A percentile compares a stretch with the other conserved stretches of the same genome.
phyloP scores from a whole-genome alignment of 139 green algal species.

The Edaphochlamys debaryana region DNA sequence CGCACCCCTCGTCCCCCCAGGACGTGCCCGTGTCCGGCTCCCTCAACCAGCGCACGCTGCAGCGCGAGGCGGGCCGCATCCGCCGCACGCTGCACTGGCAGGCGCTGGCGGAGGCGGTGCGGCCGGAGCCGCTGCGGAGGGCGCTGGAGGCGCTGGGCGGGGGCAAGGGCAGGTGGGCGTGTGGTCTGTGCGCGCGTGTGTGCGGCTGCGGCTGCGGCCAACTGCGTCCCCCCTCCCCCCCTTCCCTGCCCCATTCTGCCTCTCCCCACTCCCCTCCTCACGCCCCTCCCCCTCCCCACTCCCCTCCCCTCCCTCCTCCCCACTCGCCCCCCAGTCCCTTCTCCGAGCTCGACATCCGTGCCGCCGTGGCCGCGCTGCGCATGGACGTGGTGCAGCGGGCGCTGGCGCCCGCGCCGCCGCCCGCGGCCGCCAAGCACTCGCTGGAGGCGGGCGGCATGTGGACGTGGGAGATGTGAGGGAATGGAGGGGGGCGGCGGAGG shows the following conservation, averaged over 20 bases:
- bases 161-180: conserved; percentile 3
- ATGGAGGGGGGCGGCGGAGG: too few species aligned
- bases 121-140: conserved; percentile 1
- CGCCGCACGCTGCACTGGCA: conserved; percentile 27
- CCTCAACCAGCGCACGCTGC: conserved; percentile 2
- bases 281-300: not conserved
- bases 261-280: too few species aligned
- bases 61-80: not conserved
- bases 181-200: too few species aligned
- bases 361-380: conserved; percentile 5
- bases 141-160: conserved; percentile 6
- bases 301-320: not conserved
- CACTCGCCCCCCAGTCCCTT: not conserved
- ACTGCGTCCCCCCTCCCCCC: not conserved
- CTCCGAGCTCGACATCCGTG: conserved; percentile 13
- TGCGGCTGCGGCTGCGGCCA: too few species aligned
- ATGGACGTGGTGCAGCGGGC: not conserved
- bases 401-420: not conserved
- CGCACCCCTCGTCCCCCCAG: too few species aligned
- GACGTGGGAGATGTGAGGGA: conserved; percentile 28
- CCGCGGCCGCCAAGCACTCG: not conserved
- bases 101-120: conserved; percentile 10
- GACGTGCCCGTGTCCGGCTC: not conserved
- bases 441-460: conserved; percentile 24
- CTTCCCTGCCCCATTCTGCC: not conserved